Conservation (phyloP, 257 asterid species). For the Solanum appendiculatum region DNA sequence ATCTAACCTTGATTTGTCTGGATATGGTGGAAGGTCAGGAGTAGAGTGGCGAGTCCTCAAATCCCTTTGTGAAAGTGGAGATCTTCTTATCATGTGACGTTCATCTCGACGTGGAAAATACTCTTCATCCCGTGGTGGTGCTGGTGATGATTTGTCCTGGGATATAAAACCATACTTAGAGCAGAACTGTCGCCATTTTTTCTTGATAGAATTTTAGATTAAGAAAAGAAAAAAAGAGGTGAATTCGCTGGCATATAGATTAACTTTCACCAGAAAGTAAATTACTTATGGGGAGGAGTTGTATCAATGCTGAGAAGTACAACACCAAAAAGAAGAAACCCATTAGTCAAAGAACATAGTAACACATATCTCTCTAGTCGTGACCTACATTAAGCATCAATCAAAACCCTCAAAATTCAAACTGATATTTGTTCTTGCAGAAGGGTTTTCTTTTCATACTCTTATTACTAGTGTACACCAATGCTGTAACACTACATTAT, state of each 20-base stretch:
- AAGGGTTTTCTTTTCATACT: neutral
- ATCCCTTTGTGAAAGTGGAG: constrained; percentile 51
- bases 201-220: neutral
- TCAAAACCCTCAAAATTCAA: neutral
- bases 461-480: neutral
- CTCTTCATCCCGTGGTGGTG: constrained; percentile 27
- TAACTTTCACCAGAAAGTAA: neutral
- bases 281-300: neutral
- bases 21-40: constrained; percentile 36
- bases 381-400: neutral
- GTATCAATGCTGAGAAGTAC: neutral
- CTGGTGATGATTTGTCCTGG: constrained; percentile 71
- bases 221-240: neutral
- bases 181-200: neutral
- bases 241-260: neutral
- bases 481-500: neutral
- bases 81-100: constrained; percentile 38
- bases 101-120: constrained; percentile 46
- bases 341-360: neutral
- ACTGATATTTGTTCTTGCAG: neutral
- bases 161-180: constrained; percentile 23
- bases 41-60: constrained; percentile 45
- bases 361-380: neutral
- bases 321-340: neutral
- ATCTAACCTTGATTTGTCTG: constrained; percentile 41